Evolutionary conservation across 2,329 filamentous ascomycete genomes (phyloP).

Genomic region (Sarocladium oryzae): DNA sequence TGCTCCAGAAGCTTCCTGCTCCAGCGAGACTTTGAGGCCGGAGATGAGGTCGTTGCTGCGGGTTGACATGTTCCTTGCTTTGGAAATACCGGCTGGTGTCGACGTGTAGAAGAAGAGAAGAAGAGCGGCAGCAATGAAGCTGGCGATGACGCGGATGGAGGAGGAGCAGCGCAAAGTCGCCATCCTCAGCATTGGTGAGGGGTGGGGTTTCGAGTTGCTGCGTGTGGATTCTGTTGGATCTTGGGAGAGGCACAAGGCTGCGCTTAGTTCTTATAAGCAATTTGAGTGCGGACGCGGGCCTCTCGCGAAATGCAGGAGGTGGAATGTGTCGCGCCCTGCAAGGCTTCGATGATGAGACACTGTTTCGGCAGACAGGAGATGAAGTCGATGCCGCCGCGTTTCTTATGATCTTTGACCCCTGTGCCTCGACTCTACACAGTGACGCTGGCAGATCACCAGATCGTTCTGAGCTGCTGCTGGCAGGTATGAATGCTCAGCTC

Average conservation of each 20-base stretch:
- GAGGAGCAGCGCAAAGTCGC: background rate
- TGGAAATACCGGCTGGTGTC: background rate
- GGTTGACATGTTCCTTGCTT: background rate
- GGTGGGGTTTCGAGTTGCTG: background rate
- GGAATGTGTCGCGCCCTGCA: background rate
- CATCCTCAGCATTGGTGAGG: background rate
- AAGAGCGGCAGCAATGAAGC: background rate
- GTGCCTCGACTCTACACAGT: no score
- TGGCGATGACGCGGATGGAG: background rate
- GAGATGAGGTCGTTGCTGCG: conserved; percentile 12
- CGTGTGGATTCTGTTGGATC: background rate
- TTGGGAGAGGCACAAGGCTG: background rate
- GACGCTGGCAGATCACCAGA: no score
- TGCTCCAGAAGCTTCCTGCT: conserved; percentile 23
- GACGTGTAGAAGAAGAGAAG: background rate
- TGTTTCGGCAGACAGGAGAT: background rate
- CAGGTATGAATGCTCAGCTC: no score
- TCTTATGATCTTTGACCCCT: no score
- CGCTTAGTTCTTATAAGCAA: background rate
- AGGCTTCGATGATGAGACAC: background rate
- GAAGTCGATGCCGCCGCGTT: no score
- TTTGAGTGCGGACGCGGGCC: background rate
- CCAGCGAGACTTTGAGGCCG: conserved; percentile 26
- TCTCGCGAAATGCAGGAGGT: background rate
- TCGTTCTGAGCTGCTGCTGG: no score